Base-by-base conservation (phyloP, 78 protist species). In the Corallochytrium limacisporum region DNA sequence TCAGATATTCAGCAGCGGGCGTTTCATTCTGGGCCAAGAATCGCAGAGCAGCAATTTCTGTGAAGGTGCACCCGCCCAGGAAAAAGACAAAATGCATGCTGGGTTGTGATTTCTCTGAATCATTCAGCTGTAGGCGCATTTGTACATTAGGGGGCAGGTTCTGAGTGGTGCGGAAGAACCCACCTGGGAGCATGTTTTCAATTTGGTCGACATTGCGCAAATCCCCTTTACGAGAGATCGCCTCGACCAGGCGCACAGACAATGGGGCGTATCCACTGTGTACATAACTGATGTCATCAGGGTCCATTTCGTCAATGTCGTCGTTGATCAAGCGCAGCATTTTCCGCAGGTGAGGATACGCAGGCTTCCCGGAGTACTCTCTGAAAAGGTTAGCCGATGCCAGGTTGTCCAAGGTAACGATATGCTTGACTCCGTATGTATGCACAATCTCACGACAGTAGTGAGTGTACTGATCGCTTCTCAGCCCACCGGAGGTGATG, bases 231-330 rank as follows among this genome's bases (percentile, higher is more conserved):
- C 32, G 48, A 13, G 35, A 5, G 40, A 29, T 12, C 44, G 18
- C 18, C 63, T 87, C 74, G 26, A 84, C 54, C 28, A 85, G n/a
- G 15, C 90, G 72, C 18, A 78, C 62, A 22, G 78, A 62, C 28
- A 86, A 29, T 6, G 95, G 95, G 7, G 89, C 87, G 69, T 86
- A 89, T 15, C 94, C 94, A 8, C 80, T 35, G 62, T 29, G 72
- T n/a, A 66, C 70, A 55, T 75, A 79, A 20, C 70, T 43, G 26
- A 62, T n/a, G 56, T 82, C 87, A 1, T 43, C 33, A 32, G 86
- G 86, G 16, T 46, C 15, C n/a, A 18, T 20, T 32, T 68, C 81
- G 36, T 66, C 48, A 29, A 78, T 15, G 50, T 86, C 86, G 3
- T 83, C 90, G 18, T n/a, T 55, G 16, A 78, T 44, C 24, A 86